Base-by-base conservation (phyloP, 2,329 filamentous ascomycete genomes). In the Penicillium sp. region DNA sequence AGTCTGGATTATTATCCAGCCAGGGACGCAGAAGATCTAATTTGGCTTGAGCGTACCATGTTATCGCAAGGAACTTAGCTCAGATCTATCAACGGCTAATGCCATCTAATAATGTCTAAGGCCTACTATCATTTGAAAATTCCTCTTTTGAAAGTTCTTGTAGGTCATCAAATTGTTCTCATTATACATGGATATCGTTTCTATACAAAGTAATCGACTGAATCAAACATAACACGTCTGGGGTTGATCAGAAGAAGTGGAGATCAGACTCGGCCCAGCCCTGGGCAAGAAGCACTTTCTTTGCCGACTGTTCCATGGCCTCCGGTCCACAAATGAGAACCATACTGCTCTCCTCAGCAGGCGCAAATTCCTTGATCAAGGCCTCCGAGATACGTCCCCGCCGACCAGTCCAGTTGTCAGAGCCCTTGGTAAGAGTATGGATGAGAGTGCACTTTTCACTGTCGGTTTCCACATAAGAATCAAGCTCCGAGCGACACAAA, bases 281-380 rank as follows among this genome's bases (percentile, higher is more conserved):
- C 75, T 89, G 79, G 13, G 81, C 83, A 58, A 82, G 73, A 69
- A 91, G 74, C 28, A 85, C 84, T 50, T 79, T 74, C 66, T 84
- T 84, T 4, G 86, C 87, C 60, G 83, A 86, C 70, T 87, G 88
- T 78, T 96, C 92, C 81, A 97, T 81, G 3, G 88, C 79, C 68
- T 84, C 86, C 0, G 93, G 93, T 2, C 93, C 93, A 78, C 93
- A 97, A 17, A 96, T 83, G 61, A 97, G 77, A 15, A 92, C 87
- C 81, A 97, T 75, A 26, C 76, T 75, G 13, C 85, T 83, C 63
- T 85, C 83, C 0, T 80, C 80, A n/a, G 66, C 74, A 42, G 70
- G 66, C 37, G 66, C 80, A 73, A 91, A 85, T 63, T 85, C 83
- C 65, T 85, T 80, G 35, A 95, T 78, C 59, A 96, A 75, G 2